These are phyloP conservation scores for Geum urbanum DNA, from an alignment of 306 rosid genomes.

Conservation along the genomic window DNA sequence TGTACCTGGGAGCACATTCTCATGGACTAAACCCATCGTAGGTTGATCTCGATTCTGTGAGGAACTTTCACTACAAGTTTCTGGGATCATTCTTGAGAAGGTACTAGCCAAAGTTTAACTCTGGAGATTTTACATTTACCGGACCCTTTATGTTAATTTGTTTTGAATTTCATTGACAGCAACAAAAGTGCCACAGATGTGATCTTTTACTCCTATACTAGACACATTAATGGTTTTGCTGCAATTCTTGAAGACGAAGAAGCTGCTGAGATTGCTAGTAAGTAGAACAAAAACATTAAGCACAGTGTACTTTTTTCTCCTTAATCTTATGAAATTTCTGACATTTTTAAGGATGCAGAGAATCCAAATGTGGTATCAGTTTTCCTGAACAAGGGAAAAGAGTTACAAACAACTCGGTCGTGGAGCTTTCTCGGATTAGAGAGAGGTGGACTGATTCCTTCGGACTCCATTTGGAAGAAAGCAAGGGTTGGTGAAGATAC, in stretches of 20 bases:
- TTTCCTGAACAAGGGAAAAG: slow-evolving; percentile 34
- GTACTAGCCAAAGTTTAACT: slow-evolving; percentile 20
- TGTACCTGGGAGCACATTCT: slow-evolving; percentile 55
- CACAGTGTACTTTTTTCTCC: neutral
- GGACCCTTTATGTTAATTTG: neutral
- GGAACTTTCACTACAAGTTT: slow-evolving; percentile 34
- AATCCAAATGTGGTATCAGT: slow-evolving; percentile 54
- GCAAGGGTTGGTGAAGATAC: slow-evolving; percentile 49
- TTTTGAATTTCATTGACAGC: slow-evolving; percentile 25
- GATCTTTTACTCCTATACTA: slow-evolving; percentile 44
- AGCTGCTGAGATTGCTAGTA: slow-evolving; percentile 40
- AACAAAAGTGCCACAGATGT: slow-evolving; percentile 41
- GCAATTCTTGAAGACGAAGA: slow-evolving; percentile 43
- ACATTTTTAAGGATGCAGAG: slow-evolving; percentile 27
- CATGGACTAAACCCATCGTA: slow-evolving; percentile 43
- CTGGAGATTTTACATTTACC: neutral
- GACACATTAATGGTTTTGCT: slow-evolving; percentile 56
- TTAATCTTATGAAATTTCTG: neutral
- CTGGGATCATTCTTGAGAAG: slow-evolving; percentile 45
- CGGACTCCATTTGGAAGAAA: slow-evolving; percentile 41
- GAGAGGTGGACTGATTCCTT: slow-evolving; percentile 18
- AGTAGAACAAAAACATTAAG: neutral
- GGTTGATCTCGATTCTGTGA: slow-evolving; percentile 27
- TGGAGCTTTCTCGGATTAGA: slow-evolving; percentile 61
- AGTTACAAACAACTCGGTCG: slow-evolving; percentile 62